A percentile compares a stretch with the other conserved stretches of the same genome.
phyloP scores from a whole-genome alignment of 257 asterid genomes.

The Misopates orontium region DNA sequence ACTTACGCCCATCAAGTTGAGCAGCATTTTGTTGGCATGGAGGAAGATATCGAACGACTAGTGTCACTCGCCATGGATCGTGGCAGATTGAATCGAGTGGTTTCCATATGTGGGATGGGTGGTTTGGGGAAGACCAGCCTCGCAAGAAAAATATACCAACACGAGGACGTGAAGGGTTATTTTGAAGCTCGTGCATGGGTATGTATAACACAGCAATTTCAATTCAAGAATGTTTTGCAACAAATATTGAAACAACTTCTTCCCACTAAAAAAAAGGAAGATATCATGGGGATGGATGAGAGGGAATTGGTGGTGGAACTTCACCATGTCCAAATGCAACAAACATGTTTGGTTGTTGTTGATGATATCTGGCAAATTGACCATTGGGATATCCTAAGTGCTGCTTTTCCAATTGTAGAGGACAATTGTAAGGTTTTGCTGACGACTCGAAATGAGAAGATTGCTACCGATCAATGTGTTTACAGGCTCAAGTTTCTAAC shows the following conservation, averaged over 20 bases:
- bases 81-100: background rate
- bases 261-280: slow-evolving; percentile 10
- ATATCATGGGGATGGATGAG: slow-evolving; percentile 1
- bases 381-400: slow-evolving; percentile 16
- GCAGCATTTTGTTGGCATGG: slow-evolving; percentile 22
- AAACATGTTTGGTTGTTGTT: slow-evolving; percentile 22
- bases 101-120: slow-evolving; percentile 19
- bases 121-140: slow-evolving; percentile 27
- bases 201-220: slow-evolving; percentile 27
- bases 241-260: slow-evolving; percentile 25
- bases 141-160: slow-evolving; percentile 8
- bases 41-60: background rate
- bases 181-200: slow-evolving; percentile 29
- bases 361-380: slow-evolving; percentile 27
- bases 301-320: slow-evolving; percentile 7
- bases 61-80: background rate
- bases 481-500: background rate
- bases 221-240: slow-evolving; percentile 17
- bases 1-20: slow-evolving; percentile 7
- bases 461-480: slow-evolving; percentile 8
- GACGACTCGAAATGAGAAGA: slow-evolving; percentile 16
- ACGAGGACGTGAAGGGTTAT: background rate
- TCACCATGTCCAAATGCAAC: background rate
- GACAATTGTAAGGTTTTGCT: slow-evolving; percentile 16
- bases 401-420: slow-evolving; percentile 7